Base-by-base conservation (phyloP, 2,329 filamentous ascomycete genomes). In the Penicillium oxalicum region DNA sequence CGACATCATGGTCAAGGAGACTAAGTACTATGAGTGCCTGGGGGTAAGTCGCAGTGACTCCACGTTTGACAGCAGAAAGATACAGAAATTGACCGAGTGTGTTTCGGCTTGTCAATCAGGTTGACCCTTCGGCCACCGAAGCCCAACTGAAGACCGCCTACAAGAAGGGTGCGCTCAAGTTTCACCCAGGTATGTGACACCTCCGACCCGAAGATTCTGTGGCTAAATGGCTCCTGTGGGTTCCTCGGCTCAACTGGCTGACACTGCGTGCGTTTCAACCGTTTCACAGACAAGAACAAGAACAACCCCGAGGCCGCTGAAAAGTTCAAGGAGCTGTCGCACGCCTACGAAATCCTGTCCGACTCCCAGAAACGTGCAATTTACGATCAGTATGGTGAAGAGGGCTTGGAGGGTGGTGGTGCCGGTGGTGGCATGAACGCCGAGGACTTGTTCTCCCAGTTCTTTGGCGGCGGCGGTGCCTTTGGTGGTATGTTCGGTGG, bases 301-400 rank as follows among this genome's bases (percentile, higher is more conserved):
- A 83, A 93, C 77, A 94, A 95, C 77, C 90, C 91, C 36, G 87
- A 84, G 26, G 91, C 93, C 44, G 90, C 91, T 61, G 90, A 95
- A 53, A 98, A 96, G 74, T 98, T 98, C 84, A 97, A 98, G 78
- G 91, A 96, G 64, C 80, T 96, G 53, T 95, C 90, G 57, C 86
- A 91, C 67, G 93, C 93, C 53, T 98, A 97, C 74, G 93, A 98
- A 77, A 80, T 94, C 59, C 84, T 98, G 13, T 93, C 87, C 61
- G 93, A 98, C 68, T 71, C 87, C 35, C 87, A 96, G 71, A 96
- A 96, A 80, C 88, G 93, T 67, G 74, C 83, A 61, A 69, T 97
- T 54, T 98, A 98, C 72, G 93, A 98, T 66, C 89, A 96, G 73
- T 95, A 94, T 84, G 93, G 93, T 60, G 91, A 98, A 76, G 90